Percentiles rank a stretch among this genome's conserved stretches.
Conservation (phyloP, 495 filamentous ascomycete species). For the Penicillium diatomitis region DNA sequence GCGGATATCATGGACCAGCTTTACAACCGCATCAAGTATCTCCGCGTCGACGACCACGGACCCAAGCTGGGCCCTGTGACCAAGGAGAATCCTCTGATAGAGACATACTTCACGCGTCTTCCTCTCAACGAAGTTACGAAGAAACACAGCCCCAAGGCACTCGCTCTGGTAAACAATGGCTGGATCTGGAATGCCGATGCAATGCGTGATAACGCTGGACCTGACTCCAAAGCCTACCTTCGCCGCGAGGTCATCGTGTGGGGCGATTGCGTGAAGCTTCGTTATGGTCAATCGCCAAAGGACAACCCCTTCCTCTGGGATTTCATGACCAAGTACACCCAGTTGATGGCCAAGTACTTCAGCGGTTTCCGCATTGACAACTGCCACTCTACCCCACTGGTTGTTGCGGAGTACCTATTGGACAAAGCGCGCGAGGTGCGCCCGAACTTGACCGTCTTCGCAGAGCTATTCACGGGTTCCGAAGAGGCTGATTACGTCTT, state of each 20-base stretch:
- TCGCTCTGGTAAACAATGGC: conserved; percentile 90
- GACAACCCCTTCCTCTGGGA: conserved; percentile 95
- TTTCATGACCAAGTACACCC: conserved; percentile 87
- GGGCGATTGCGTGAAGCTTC: conserved; percentile 96
- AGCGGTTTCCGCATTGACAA: conserved; percentile 96
- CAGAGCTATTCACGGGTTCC: conserved; percentile 92
- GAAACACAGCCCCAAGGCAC: conserved; percentile 63
- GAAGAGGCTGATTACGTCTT: conserved; percentile 95
- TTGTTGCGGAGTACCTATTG: conserved; percentile 86
- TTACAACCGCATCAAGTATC: conserved; percentile 88
- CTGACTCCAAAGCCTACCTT: conserved; percentile 79
- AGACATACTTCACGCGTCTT: conserved; percentile 91
- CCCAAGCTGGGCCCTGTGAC: conserved; percentile 79
- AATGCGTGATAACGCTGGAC: conserved; percentile 86
- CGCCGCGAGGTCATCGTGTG: conserved; percentile 94
- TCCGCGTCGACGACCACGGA: conserved; percentile 82
- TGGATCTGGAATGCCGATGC: conserved; percentile 99
- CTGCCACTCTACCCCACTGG: conserved; percentile 91
- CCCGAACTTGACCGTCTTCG: conserved; percentile 83
- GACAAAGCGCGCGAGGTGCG: conserved; percentile 84
- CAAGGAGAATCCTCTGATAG: conserved; percentile 70
- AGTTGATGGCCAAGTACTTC: conserved; percentile 92
- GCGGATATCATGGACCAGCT: conserved; percentile 79
- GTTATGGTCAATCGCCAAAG: conserved; percentile 71
- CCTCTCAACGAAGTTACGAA: conserved; percentile 69